Conservation (phyloP, 1,139 yeast genomes). For the Saccharomyces pastorianus region DNA sequence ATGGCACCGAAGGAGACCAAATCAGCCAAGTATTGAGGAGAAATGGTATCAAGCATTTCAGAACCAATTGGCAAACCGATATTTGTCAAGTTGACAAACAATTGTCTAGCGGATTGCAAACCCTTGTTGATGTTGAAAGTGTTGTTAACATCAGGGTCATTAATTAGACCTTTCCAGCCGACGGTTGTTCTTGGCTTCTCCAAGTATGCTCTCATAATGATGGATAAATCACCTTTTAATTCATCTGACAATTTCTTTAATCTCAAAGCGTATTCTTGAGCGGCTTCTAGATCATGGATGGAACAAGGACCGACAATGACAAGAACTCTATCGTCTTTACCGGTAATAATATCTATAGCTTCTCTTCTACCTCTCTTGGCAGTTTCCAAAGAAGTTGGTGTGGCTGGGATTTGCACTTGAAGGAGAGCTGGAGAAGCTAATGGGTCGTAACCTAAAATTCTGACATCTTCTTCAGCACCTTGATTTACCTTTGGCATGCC, state of each 20-base stretch:
- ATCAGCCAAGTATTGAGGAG: constrained; percentile 95
- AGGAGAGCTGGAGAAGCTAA: constrained; percentile 80
- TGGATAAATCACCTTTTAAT: constrained; percentile 63
- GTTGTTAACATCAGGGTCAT: constrained; percentile 91
- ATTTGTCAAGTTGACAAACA: constrained; percentile 76
- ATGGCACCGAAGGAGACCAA: constrained; percentile 91
- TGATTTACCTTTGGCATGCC: constrained; percentile 40
- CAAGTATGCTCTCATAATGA: constrained; percentile 93
- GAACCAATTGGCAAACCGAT: constrained; percentile 83
- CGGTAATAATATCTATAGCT: constrained; percentile 61
- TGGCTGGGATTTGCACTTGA: constrained; percentile 69
- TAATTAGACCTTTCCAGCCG: constrained; percentile 97
- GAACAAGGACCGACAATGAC: constrained; percentile 94
- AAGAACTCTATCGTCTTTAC: constrained; percentile 70
- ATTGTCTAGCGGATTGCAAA: constrained; percentile 73
- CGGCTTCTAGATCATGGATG: constrained; percentile 84
- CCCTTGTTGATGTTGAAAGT: constrained; percentile 95
- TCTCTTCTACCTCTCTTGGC: constrained; percentile 74
- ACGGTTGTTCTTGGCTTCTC: constrained; percentile 98
- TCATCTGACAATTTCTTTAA: constrained; percentile 61
- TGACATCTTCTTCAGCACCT: constrained; percentile 62
- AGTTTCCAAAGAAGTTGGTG: constrained; percentile 51
- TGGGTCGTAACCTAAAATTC: constrained; percentile 87
- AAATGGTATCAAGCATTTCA: constrained; percentile 95
- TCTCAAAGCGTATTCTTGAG: constrained; percentile 75